Evolutionary conservation across 2,329 filamentous ascomycete genomes (phyloP), one percentile per base, ranked within the genome.

Genomic region (Aspergillaceae sp.): DNA sequence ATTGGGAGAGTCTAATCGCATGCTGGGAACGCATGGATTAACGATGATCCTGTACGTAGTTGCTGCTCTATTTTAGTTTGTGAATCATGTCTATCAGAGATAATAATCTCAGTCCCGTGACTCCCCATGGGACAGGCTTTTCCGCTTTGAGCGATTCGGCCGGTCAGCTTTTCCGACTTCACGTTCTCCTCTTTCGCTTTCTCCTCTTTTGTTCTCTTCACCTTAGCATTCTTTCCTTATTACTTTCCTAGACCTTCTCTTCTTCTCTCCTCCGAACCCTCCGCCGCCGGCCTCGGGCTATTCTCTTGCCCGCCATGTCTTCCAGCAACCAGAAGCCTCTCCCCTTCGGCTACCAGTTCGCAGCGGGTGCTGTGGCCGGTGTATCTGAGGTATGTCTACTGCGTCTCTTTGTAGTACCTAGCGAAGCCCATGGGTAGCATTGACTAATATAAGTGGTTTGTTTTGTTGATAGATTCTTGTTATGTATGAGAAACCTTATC

Each of bases 271-370:
- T 34, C 6, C 27, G 8, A 8, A 28, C 28, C 19, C 40, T 48
- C 26, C 45, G 45, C 26, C 19, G 19, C 19, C 19, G 19, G 19
- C 19, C 19, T 19, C 19, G 19, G 36, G 9, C 8, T 6, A 26
- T 38, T 38, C 19, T 26, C 5, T 38, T 52, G 56, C 60, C 63
- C 73, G 75, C 61, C 59, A 86, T 85, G 82, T 75, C 81, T 54
- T 56, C 74, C 56, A 73, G 78, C 54, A 71, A 79, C 44, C 68
- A 83, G 56, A 85, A 88, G 73, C 87, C 90, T 48, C 81, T 96
- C 58, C 88, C 88, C 49, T 96, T 96, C 72, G 70, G 82, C 59
- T 96, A 96, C 82, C 90, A 95, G 75, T 95, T 97, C 76, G 86
- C 83, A 68, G 90, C 91, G 64, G 90, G 90, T 74, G 92, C 92